Base-by-base conservation (phyloP, 2,329 filamentous ascomycete species). In the Thelonectria blattea region DNA sequence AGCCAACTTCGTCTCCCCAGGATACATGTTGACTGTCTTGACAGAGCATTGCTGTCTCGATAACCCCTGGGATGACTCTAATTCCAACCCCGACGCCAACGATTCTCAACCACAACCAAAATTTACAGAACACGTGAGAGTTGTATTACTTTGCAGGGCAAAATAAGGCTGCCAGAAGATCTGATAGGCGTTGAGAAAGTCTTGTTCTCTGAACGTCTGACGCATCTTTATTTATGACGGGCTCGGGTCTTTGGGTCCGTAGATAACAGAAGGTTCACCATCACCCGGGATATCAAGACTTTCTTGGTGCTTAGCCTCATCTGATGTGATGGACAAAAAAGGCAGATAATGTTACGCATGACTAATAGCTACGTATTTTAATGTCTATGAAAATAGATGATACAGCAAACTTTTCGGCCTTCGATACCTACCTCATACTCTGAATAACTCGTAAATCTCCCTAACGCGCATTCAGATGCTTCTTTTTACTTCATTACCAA, bases 11-110 rank as follows among this genome's bases (percentile, higher is more conserved):
- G 95, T 98, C 75, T 93, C 90, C 27, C 94, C 94, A 0, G 94
- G 95, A 46, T 98, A 98, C 79, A 98, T 98, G 94, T 81, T 97
- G 67, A 97, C 94, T 15, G 91, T 93, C 60, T 79, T 97, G 91
- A 94, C 83, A 86, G 90, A 3, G 32, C 42, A 37, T 45, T 34
- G 3, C 12, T 41, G n/a, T 45, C 15, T 17, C 18, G 47, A 24
- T 20, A 15, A 22, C 15, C 5, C 39, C n/a, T 49, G 45, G 34
- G 17, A 47, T 47, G 41, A 24, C 49, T 64, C 45, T 66, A 54
- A 18, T 30, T 56, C 18, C 15, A 12, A 43, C 63, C 37, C 96
- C 91, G 54, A 97, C 93, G 43, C 88, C 93, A 80, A 96, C 96
- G 81, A 97, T 98, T 68, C 86, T 98, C 24, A 91, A 95, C 65